Evolutionary conservation across 2,329 filamentous ascomycete genomes (phyloP), one percentile per base, ranked within the genome.

Genomic region (Cladosporium sp.): DNA sequence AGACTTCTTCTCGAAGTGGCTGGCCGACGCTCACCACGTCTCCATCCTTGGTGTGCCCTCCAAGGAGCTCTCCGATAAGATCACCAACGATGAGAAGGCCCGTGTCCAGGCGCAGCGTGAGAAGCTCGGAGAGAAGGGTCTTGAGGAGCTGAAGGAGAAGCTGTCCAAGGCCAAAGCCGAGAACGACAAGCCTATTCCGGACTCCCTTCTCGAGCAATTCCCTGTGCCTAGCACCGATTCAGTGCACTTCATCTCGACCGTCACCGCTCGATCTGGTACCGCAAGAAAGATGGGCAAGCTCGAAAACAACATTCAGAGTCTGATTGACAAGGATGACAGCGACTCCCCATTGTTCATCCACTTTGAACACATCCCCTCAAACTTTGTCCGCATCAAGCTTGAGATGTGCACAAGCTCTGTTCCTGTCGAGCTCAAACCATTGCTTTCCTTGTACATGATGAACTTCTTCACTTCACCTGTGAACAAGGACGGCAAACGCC

Each of bases 391-490:
- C 72, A 85, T 98, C 66, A 90, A 88, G 58, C 79, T 98, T 26
- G 87, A 95, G 65, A 83, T 98, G 59, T 92, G 92, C 62, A 96
- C 93, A 0, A 86, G 88, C 1, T 83, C 87, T 36, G 83, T 97
- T 1, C 92, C 93, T 0, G 85, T 90, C n/a, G 87, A 93, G 69
- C 85, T 94, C 67, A 93, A 94, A 75, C 95, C 95, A 3, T 80
- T 99, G 26, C 83, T 98, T 58, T 86, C 90, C 3, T 85, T 98
- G 49, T 98, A 96, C 74, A 89, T 88, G 34, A 92, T 93, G 75
- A 95, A 94, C 74, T 97, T 98, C 82, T 99, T 98, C 84, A 94
- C 92, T 75, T 92, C 93, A 0, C 95, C 94, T 2, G 89, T 99
- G 67, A 84, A 85, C 73, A 88, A 89, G 34, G 85, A 93, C 72